phyloP scores from a whole-genome alignment of 1,284 basidiomycete genomes.

The Cystobasidium sp. region DNA sequence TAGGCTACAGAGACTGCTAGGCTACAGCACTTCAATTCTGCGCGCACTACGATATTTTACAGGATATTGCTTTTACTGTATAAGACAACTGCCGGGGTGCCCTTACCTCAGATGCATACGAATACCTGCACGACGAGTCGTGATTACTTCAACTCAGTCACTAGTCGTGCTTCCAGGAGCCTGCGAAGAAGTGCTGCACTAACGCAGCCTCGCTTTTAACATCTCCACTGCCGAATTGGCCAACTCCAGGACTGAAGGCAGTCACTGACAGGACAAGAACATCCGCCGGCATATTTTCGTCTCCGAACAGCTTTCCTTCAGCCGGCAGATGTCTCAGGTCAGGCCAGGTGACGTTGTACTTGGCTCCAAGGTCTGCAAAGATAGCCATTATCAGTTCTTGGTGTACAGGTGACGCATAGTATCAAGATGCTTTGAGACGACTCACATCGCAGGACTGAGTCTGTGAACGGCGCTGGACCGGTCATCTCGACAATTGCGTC shows the following conservation, averaged over 20 bases:
- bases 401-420: not conserved
- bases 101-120: not conserved
- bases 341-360: conserved; percentile 47
- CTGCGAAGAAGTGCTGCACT: conserved; percentile 46
- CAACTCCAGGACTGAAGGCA: conserved; percentile 50
- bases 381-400: not conserved
- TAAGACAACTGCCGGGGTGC: not conserved
- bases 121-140: not conserved
- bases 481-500: conserved; percentile 48
- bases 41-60: too few species aligned
- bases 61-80: too few species aligned
- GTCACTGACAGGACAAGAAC: conserved; percentile 47
- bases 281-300: conserved; percentile 44
- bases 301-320: conserved; percentile 45
- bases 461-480: conserved; percentile 50
- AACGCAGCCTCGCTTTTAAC: conserved; percentile 43
- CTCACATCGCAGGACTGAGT: conserved; percentile 48
- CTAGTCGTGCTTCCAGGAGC: conserved; percentile 45
- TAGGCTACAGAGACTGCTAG: too few species aligned
- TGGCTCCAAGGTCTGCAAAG: conserved; percentile 41
- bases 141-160: too few species aligned
- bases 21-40: too few species aligned
- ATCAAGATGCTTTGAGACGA: not conserved
- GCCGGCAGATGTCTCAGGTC: conserved; percentile 35
- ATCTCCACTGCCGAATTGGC: conserved; percentile 48